Evolutionary conservation across 2,329 filamentous ascomycete species (phyloP), one percentile per base, ranked within the genome.

Genomic region (Tolypocladium guangdongense): DNA sequence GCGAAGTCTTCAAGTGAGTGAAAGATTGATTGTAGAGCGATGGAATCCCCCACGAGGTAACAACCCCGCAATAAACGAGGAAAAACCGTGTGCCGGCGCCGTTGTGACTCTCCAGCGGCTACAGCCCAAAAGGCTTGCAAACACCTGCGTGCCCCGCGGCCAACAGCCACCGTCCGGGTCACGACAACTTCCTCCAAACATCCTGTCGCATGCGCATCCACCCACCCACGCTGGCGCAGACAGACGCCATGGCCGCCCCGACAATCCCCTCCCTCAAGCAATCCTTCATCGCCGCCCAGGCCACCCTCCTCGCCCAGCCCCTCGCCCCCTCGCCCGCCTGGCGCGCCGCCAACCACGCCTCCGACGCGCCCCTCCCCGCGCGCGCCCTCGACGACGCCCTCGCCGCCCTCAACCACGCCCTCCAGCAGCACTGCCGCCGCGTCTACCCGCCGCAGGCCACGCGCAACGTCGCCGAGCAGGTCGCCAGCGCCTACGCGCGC

Each of bases 381-480:
- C 75, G 74, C 54, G 68, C 73, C 22, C 69, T 85, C 53, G 78
- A 83, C 59, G 80, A 84, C 56, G 80, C 75, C 14, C 64, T 85
- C 5, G 71, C 73, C 58, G 75, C 75, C 41, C 71, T 87, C 14
- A 87, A 87, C 63, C 78, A 82, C 55, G 69, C 75, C 18, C 69
- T 88, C 16, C 77, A 79, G 58, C 82, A 85, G 59, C 86, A 90
- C 64, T 77, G 77, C 33, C 80, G 79, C 37, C 77, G 82, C 53
- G 82, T 82, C 6, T 88, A 88, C 64, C 78, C 82, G 18, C 78
- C 83, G 0, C 83, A 86, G 60, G 83, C 85, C n/a, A 81, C 78
- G 51, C 78, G 85, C 37, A 83, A 87, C 61, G 78, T 89, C 20
- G 84, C 86, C 2, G 84, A 88, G 71, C 86, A 90, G 70, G 82